These are phyloP conservation scores for Neonectria neomacrospora DNA, from an alignment of 2,329 filamentous ascomycete genomes.

Conservation along the genomic window DNA sequence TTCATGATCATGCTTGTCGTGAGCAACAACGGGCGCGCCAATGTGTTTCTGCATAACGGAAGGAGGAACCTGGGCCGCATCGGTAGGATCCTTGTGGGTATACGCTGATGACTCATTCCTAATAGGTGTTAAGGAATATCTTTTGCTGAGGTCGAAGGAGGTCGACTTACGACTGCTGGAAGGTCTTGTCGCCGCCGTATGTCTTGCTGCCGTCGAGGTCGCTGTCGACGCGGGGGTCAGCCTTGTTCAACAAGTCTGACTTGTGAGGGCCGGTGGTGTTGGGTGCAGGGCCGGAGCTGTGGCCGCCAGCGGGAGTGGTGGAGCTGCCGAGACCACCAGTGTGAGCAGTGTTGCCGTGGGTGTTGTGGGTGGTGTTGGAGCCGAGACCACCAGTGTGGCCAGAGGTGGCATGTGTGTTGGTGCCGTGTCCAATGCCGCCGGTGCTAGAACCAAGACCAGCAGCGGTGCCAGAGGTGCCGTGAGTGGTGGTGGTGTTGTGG, in stretches of 20 bases:
- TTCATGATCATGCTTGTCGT: slow-evolving; percentile 56
- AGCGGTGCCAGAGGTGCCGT: slow-evolving; percentile 28
- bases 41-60: slow-evolving; percentile 61
- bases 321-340: slow-evolving; percentile 7
- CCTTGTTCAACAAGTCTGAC: slow-evolving; percentile 60
- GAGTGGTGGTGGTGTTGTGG: not conserved
- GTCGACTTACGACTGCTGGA: slow-evolving; percentile 51
- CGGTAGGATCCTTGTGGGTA: slow-evolving; percentile 58
- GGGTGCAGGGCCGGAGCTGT: slow-evolving; percentile 45
- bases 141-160: slow-evolving; percentile 3
- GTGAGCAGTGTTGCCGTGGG: slow-evolving; percentile 26
- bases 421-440: slow-evolving; percentile 27
- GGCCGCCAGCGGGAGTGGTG: slow-evolving; percentile 44
- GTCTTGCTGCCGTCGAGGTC: slow-evolving; percentile 59
- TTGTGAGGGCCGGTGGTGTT: slow-evolving; percentile 58
- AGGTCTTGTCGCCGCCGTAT: slow-evolving; percentile 63
- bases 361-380: not conserved
- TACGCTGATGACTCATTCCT: slow-evolving; percentile 28
- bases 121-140: slow-evolving; percentile 30
- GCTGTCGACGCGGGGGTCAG: slow-evolving; percentile 64
- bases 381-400: slow-evolving; percentile 22
- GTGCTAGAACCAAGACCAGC: not conserved
- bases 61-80: slow-evolving; percentile 68
- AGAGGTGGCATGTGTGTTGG: slow-evolving; percentile 22
- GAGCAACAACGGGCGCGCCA: slow-evolving; percentile 58